phyloP scores from a whole-genome alignment of 2,329 filamentous ascomycete genomes.

The Chaetomiaceae sp. region DNA sequence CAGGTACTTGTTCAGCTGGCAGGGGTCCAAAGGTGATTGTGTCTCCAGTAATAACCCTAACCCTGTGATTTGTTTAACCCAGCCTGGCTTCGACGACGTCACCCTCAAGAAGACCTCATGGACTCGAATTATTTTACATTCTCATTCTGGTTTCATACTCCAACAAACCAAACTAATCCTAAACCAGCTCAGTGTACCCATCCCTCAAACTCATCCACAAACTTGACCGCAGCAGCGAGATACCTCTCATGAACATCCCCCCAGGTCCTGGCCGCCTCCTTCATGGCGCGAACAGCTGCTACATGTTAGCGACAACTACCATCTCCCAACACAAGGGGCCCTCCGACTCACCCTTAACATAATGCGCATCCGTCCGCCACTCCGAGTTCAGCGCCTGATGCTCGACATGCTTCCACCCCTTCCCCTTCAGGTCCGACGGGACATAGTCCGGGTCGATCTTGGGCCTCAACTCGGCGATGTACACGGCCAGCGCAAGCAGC shows the following conservation, averaged over 20 bases:
- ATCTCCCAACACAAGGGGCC: neutral
- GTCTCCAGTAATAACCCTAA: too few species aligned
- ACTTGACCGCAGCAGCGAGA: constrained; percentile 63
- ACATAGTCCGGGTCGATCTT: constrained; percentile 63
- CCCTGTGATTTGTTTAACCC: too few species aligned
- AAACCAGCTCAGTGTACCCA: constrained; percentile 53
- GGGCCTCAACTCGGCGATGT: constrained; percentile 70
- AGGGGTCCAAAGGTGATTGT: too few species aligned
- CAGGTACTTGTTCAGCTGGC: neutral
- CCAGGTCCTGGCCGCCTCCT: constrained; percentile 70
- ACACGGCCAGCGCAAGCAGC: constrained; percentile 73
- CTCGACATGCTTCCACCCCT: constrained; percentile 73
- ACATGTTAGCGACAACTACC: neutral
- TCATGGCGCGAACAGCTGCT: constrained; percentile 67
- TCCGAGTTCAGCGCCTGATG: constrained; percentile 64
- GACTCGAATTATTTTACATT: too few species aligned
- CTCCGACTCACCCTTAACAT: constrained; percentile 63
- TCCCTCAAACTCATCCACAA: constrained; percentile 67
- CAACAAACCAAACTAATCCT: neutral
- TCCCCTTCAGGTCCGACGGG: constrained; percentile 55
- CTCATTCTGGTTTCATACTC: too few species aligned
- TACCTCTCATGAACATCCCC: constrained; percentile 63
- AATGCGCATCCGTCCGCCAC: constrained; percentile 72
- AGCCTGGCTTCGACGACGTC: too few species aligned
- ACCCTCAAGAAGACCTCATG: too few species aligned